Conservation (phyloP, 2,329 filamentous ascomycete species). For the Cordyceps militaris region DNA sequence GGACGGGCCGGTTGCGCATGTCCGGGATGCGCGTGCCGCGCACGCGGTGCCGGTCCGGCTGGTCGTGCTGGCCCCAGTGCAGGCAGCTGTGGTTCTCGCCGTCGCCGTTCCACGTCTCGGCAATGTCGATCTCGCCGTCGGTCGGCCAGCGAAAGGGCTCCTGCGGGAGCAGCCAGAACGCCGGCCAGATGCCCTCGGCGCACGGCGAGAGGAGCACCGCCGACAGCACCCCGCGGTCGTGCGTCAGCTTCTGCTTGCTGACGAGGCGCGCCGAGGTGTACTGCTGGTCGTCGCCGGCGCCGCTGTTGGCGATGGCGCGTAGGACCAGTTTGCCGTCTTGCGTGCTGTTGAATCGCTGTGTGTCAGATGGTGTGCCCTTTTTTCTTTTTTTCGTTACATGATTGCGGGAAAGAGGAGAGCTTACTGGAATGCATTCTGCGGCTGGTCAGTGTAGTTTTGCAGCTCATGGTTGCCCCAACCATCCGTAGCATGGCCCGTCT, state of each 20-base stretch:
- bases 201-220: slow-evolving; percentile 45
- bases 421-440: slow-evolving; percentile 46
- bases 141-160: slow-evolving; percentile 53
- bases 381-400: not conserved
- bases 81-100: slow-evolving; percentile 48
- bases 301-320: slow-evolving; percentile 38
- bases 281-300: slow-evolving; percentile 29
- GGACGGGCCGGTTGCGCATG: slow-evolving; percentile 39
- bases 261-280: slow-evolving; percentile 51
- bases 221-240: slow-evolving; percentile 45
- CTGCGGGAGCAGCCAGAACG: slow-evolving; percentile 52
- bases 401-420: slow-evolving; percentile 1
- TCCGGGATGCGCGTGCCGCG: slow-evolving; percentile 42
- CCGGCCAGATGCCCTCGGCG: slow-evolving; percentile 52
- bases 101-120: slow-evolving; percentile 55
- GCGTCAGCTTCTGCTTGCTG: slow-evolving; percentile 42
- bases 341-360: slow-evolving; percentile 24
- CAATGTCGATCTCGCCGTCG: slow-evolving; percentile 54
- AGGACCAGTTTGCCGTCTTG: slow-evolving; percentile 44
- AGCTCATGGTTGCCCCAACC: slow-evolving; percentile 57
- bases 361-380: not conserved
- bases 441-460: slow-evolving; percentile 46
- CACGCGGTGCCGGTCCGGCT: slow-evolving; percentile 50
- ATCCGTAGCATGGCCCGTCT: slow-evolving; percentile 47
- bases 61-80: slow-evolving; percentile 52